phyloP scores from a whole-genome alignment of 2,329 filamentous ascomycete species.

The Epichloe gansuensis region DNA sequence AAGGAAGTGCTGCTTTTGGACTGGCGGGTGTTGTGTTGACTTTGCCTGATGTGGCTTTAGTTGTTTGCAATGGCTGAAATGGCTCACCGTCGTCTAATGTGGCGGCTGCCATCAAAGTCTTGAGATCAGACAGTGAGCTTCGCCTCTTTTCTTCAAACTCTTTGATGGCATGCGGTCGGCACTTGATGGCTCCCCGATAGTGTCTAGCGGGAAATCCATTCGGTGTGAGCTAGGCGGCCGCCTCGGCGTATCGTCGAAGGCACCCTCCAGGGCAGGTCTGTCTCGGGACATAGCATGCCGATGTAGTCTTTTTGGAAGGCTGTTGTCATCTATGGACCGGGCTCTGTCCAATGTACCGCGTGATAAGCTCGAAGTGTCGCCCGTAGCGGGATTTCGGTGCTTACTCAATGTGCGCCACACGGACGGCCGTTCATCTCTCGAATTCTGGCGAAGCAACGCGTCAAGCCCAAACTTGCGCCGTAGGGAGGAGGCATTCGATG shows the following conservation, averaged over 20 bases:
- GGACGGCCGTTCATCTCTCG: slow-evolving; percentile 63
- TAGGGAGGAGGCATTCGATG: slow-evolving; percentile 77
- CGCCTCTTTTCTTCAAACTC: slow-evolving; percentile 65
- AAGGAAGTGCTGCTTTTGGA: slow-evolving; percentile 31
- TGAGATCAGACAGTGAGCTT: slow-evolving; percentile 83
- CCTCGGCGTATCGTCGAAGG: slow-evolving; percentile 44
- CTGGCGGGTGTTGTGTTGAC: slow-evolving; percentile 34
- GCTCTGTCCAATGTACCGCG: slow-evolving; percentile 57
- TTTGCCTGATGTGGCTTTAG: slow-evolving; percentile 43
- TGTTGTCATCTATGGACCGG: slow-evolving; percentile 62
- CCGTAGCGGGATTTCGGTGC: slow-evolving; percentile 49
- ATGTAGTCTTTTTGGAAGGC: slow-evolving; percentile 26
- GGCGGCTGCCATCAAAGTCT: slow-evolving; percentile 51
- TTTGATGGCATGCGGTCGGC: slow-evolving; percentile 25
- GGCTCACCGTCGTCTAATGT: slow-evolving; percentile 29
- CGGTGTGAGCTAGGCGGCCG: slow-evolving; percentile 47
- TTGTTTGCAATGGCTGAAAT: slow-evolving; percentile 37
- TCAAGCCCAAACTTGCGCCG: slow-evolving; percentile 76
- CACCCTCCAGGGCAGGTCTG: slow-evolving; percentile 47
- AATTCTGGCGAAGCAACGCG: slow-evolving; percentile 63
- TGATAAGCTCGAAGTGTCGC: slow-evolving; percentile 51
- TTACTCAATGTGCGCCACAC: slow-evolving; percentile 87
- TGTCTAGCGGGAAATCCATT: slow-evolving; percentile 43
- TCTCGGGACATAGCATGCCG: slow-evolving; percentile 45
- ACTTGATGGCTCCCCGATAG: slow-evolving; percentile 44